These are phyloP conservation scores for Eucalyptus curtisii DNA, from an alignment of 345 rosid genomes.

Conservation along the genomic window DNA sequence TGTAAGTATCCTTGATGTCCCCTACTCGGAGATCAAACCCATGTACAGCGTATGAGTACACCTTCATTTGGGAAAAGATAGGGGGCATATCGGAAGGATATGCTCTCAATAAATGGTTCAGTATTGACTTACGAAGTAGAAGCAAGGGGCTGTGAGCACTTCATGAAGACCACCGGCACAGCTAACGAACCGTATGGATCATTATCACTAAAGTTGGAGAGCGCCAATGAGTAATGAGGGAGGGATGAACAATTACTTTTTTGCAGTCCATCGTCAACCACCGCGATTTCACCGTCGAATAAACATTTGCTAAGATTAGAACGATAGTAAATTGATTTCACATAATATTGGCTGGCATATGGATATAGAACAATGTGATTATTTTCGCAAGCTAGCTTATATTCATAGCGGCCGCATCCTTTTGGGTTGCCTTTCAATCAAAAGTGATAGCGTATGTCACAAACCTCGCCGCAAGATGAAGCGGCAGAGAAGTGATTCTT, in stretches of 20 bases:
- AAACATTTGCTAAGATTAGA: too few relatives aligned
- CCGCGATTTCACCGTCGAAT: too few relatives aligned
- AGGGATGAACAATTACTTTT: not conserved
- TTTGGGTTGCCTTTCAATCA: not conserved
- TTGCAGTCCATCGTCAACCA: not conserved
- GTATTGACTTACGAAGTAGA: accelerated
- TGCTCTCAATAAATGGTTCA: not conserved
- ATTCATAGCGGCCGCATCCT: not conserved
- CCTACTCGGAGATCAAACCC: too few relatives aligned
- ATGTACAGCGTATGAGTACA: too few relatives aligned
- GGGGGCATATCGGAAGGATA: too few relatives aligned
- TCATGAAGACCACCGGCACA: not conserved
- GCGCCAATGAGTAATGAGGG: too few relatives aligned
- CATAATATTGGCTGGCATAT: not conserved
- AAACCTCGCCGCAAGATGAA: not conserved
- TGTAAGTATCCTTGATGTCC: not conserved
- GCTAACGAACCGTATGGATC: too few relatives aligned
- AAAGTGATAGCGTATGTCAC: not conserved
- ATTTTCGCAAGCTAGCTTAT: not conserved
- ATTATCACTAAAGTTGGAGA: too few relatives aligned
- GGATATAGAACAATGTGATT: not conserved
- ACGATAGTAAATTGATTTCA: too few relatives aligned
- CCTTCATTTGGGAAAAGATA: too few relatives aligned
- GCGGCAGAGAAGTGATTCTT: too few relatives aligned
- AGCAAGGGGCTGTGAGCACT: not conserved